These are phyloP conservation scores for Puya raimondii DNA, from an alignment of 176 grass and related monocot species.

Conservation along the genomic window DNA sequence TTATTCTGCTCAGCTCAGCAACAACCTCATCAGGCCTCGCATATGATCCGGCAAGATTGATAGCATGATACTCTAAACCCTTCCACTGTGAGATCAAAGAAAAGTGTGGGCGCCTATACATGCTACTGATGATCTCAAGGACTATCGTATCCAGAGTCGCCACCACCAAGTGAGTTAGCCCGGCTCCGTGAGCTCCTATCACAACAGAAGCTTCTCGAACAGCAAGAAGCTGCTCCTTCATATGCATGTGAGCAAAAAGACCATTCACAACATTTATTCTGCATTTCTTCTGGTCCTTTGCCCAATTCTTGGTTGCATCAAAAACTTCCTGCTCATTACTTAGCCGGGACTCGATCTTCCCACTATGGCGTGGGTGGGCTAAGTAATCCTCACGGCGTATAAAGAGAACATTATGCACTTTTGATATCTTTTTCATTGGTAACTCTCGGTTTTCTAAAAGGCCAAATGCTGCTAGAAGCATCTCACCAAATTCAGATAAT, in stretches of 20 bases:
- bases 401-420: slow-evolving; percentile 70
- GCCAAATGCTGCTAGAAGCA: slow-evolving; percentile 57
- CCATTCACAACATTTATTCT: slow-evolving; percentile 82
- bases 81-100: slow-evolving; percentile 80
- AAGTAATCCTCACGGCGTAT: slow-evolving; percentile 88
- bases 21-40: slow-evolving; percentile 39
- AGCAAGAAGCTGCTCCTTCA: slow-evolving; percentile 82
- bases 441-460: slow-evolving; percentile 39
- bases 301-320: slow-evolving; percentile 56
- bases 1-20: slow-evolving; percentile 45
- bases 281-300: slow-evolving; percentile 49
- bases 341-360: slow-evolving; percentile 82
- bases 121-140: slow-evolving; percentile 87
- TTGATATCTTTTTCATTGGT: slow-evolving; percentile 23
- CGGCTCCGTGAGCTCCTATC: slow-evolving; percentile 90
- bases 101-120: slow-evolving; percentile 78
- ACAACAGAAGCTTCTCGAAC: slow-evolving; percentile 77
- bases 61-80: slow-evolving; percentile 72
- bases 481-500: slow-evolving; percentile 94
- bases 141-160: slow-evolving; percentile 56
- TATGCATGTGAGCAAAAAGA: slow-evolving; percentile 80
- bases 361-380: slow-evolving; percentile 85
- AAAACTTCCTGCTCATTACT: slow-evolving; percentile 77
- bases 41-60: slow-evolving; percentile 62
- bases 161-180: slow-evolving; percentile 82